Conservation (phyloP, 257 asterid species). For the Solanum sitiens region DNA sequence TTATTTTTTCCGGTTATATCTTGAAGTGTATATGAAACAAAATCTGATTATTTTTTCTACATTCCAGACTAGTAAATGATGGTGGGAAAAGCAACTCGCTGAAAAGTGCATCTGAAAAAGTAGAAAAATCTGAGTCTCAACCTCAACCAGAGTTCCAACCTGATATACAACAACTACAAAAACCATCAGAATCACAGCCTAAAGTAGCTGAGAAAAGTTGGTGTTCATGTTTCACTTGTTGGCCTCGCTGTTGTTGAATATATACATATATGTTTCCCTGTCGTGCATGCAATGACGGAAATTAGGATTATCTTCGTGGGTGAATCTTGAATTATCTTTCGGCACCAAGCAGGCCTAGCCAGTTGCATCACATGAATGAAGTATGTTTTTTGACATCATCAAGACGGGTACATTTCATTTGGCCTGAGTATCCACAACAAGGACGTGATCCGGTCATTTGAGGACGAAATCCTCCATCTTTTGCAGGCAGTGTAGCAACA, state of each 20-base stretch:
- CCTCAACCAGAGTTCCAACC: neutral
- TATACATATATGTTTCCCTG: neutral
- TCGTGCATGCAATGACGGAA: neutral
- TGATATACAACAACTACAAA: neutral
- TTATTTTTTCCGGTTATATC: too few species aligned
- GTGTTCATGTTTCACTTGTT: slow-evolving; percentile 3
- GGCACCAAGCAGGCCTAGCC: neutral
- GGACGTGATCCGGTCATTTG: neutral
- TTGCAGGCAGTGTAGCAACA: neutral
- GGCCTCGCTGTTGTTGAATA: slow-evolving; percentile 5
- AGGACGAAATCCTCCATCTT: neutral
- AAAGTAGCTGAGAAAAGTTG: slow-evolving; percentile 3
- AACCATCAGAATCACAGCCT: neutral
- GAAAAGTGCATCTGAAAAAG: slow-evolving; percentile 16
- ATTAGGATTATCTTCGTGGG: neutral
- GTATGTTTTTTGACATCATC: neutral
- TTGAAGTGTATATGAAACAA: neutral
- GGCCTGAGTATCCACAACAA: neutral
- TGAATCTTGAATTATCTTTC: neutral
- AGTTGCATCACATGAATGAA: neutral
- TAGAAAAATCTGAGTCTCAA: slow-evolving; percentile 7
- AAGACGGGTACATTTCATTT: neutral
- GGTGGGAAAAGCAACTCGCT: slow-evolving; percentile 16
- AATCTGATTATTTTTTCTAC: neutral
- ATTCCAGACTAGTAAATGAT: slow-evolving; percentile 30